A percentile compares a stretch with the other conserved stretches of the same genome.
These are phyloP conservation scores for Pyrus communis DNA, from an alignment of 306 rosid genomes.

Conservation along the genomic window DNA sequence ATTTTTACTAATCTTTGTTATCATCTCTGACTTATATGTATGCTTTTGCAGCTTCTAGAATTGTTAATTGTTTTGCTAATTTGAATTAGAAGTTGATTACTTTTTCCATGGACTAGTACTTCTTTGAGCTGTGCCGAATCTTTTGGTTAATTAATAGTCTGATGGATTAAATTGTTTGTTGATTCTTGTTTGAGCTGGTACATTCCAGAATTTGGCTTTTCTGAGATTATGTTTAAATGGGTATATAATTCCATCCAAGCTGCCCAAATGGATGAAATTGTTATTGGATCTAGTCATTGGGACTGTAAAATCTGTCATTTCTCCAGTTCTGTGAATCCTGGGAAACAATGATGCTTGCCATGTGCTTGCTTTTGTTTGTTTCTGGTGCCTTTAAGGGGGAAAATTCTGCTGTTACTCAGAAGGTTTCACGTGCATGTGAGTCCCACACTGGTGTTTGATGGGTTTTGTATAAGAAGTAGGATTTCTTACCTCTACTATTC, in stretches of 20 bases:
- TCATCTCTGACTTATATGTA: not conserved
- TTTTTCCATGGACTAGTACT: not conserved
- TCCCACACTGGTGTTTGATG: not conserved
- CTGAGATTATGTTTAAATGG: not conserved
- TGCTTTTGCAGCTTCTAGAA: not conserved
- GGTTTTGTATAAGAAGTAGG: too few species aligned
- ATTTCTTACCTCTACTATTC: too few species aligned
- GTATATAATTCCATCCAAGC: not conserved
- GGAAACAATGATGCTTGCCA: not conserved
- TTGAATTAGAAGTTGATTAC: not conserved
- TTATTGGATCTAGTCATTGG: not conserved
- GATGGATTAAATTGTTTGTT: not conserved
- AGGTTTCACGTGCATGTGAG: not conserved
- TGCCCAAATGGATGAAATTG: not conserved
- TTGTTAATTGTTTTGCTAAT: not conserved
- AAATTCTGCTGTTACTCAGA: not conserved
- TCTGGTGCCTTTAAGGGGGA: not conserved
- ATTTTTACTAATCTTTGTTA: not conserved
- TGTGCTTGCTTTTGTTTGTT: constrained; percentile 10
- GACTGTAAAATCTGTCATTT: not conserved
- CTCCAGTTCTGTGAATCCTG: not conserved
- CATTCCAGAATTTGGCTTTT: not conserved
- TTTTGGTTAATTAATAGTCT: not conserved
- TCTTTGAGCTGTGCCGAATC: not conserved
- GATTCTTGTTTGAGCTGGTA: not conserved